These are phyloP conservation scores for Alternaria panax DNA, from an alignment of 2,329 filamentous ascomycete species.

Conservation along the genomic window DNA sequence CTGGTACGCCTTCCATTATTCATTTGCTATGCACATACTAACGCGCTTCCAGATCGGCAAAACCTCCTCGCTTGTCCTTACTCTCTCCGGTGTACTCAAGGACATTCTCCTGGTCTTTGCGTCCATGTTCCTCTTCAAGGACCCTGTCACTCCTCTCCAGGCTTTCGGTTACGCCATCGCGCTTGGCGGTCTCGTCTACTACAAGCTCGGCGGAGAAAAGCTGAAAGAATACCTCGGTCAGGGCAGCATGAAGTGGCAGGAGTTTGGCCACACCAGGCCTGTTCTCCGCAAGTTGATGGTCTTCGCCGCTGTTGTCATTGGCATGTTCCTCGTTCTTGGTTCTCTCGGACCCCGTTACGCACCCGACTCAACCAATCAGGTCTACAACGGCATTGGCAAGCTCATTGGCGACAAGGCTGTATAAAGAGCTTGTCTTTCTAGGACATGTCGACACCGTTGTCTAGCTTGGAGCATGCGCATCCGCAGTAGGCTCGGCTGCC, in stretches of 20 bases:
- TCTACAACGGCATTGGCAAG: conserved; percentile 45
- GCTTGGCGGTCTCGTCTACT: conserved; percentile 80
- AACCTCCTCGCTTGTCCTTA: conserved; percentile 85
- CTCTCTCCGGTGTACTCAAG: conserved; percentile 86
- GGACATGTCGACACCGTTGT: not conserved
- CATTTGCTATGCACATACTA: conserved; percentile 16
- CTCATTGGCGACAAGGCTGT: conserved; percentile 42
- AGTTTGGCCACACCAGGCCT: conserved; percentile 81
- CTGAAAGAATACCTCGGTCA: conserved; percentile 80
- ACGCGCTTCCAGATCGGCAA: conserved; percentile 73
- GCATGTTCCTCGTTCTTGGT: conserved; percentile 73
- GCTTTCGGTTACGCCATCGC: conserved; percentile 86
- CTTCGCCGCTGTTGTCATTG: conserved; percentile 67
- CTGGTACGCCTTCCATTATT: conserved; percentile 65
- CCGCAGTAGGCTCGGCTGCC: not conserved
- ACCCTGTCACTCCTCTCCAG: conserved; percentile 76
- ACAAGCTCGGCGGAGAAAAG: conserved; percentile 84
- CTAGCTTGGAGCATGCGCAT: not conserved
- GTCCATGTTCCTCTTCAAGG: conserved; percentile 83
- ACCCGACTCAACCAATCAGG: conserved; percentile 46
- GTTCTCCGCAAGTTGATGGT: conserved; percentile 79
- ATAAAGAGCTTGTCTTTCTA: conserved; percentile 11
- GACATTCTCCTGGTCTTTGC: conserved; percentile 82
- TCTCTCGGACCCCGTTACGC: conserved; percentile 52
- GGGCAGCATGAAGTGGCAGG: conserved; percentile 79